Conservation (phyloP, 2,329 filamentous ascomycete species). For the Dothistroma septosporum region DNA sequence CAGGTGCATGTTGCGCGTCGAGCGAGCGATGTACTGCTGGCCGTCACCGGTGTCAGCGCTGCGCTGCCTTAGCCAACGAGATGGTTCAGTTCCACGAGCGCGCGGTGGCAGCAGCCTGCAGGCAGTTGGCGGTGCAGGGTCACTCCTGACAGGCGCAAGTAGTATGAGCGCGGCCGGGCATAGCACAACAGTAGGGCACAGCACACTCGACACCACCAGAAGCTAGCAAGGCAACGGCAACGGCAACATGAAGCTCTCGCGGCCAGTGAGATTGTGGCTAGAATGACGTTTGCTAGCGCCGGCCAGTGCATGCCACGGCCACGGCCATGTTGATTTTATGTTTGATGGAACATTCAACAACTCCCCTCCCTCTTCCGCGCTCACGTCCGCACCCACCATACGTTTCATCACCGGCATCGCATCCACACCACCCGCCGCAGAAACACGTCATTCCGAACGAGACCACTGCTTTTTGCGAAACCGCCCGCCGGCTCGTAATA, state of each 20-base stretch:
- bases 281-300: not conserved
- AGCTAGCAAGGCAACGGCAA: too few species aligned
- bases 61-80: not conserved
- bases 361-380: not conserved
- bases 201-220: not conserved
- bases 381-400: not conserved
- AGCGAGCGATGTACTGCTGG: not conserved
- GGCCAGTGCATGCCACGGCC: too few species aligned
- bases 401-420: not conserved
- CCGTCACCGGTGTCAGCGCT: not conserved
- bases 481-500: too few species aligned
- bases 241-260: not conserved
- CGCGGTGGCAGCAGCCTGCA: too few species aligned
- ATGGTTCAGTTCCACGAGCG: not conserved
- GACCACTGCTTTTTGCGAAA: too few species aligned
- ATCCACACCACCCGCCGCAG: not conserved
- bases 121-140: not conserved
- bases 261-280: not conserved
- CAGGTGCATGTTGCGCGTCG: conserved; percentile 3
- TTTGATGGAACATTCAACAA: too few species aligned
- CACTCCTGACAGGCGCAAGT: not conserved
- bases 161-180: not conserved
- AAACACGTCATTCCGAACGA: not conserved
- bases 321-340: not conserved
- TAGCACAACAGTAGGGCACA: not conserved